Conservation (phyloP, 176 grass and related monocot genomes). For the Metroxylon sagu region DNA sequence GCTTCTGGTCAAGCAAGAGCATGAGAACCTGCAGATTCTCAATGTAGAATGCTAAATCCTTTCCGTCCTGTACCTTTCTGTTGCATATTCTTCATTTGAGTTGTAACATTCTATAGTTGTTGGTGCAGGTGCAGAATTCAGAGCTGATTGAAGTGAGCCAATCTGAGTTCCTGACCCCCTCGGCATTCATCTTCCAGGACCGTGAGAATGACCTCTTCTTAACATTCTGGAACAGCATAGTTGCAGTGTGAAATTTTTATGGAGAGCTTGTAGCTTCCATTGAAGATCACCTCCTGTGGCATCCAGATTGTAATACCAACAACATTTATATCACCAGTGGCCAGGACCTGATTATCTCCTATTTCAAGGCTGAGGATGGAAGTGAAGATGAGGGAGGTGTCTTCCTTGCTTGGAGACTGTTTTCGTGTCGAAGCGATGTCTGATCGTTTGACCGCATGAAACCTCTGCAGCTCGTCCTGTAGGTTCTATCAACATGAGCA, state of each 20-base stretch:
- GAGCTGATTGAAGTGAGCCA: slow-evolving; percentile 3
- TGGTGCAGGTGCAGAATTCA: slow-evolving; percentile 3
- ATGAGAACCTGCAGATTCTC: slow-evolving; percentile 14
- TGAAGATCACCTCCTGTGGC: slow-evolving; percentile 13
- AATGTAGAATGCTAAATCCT: background rate
- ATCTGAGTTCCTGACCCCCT: slow-evolving; percentile 11
- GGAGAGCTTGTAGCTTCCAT: slow-evolving; percentile 9
- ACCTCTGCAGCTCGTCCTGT: background rate
- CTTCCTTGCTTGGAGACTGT: background rate
- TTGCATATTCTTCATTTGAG: background rate
- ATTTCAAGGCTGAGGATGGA: slow-evolving; percentile 3
- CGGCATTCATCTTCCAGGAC: slow-evolving; percentile 8
- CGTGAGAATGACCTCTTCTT: slow-evolving; percentile 8
- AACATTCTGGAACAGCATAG: background rate
- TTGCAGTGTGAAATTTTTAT: slow-evolving; percentile 3
- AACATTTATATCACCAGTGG: slow-evolving; percentile 17
- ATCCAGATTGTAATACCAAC: slow-evolving; percentile 2
- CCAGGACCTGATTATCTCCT: slow-evolving; percentile 19
- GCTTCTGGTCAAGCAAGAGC: slow-evolving; percentile 13
- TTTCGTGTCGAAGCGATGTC: too few species aligned
- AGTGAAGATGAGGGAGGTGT: background rate
- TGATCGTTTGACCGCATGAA: too few species aligned
- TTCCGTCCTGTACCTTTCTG: background rate
- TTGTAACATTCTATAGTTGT: background rate
- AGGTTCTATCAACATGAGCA: slow-evolving; percentile 11